Conservation (phyloP, 1,284 basidiomycete species). For the Melampsora abietis-canadensis region DNA sequence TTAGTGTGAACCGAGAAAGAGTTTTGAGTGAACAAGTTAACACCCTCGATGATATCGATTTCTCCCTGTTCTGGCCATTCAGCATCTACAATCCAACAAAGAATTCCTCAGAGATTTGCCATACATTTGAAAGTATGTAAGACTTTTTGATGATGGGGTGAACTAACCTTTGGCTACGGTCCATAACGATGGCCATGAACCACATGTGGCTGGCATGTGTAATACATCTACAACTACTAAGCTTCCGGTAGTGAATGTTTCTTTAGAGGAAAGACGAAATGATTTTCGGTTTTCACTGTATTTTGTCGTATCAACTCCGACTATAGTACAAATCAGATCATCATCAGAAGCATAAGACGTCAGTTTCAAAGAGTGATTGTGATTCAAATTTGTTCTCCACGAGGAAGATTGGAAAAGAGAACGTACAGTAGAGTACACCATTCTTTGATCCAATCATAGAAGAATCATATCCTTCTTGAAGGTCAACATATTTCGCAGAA, state of each 20-base stretch:
- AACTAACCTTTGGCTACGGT: constrained; percentile 55
- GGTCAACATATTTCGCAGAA: not conserved
- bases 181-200: constrained; percentile 73
- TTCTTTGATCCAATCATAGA: not conserved
- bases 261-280: not conserved
- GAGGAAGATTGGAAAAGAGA: not conserved
- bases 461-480: not conserved
- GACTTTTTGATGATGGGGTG: not conserved
- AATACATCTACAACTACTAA: not conserved
- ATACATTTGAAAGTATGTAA: not conserved
- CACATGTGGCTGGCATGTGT: constrained; percentile 70
- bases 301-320: not conserved
- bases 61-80: constrained; percentile 69
- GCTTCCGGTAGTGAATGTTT: not conserved
- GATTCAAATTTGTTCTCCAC: too few relatives aligned
- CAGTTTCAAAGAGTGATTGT: too few relatives aligned
- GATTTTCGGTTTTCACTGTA: not conserved
- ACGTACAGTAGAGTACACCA: not conserved
- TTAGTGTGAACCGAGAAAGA: not conserved
- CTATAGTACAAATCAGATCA: not conserved
- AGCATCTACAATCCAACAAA: constrained; percentile 46
- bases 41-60: constrained; percentile 70
- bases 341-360: too few relatives aligned
- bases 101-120: not conserved
- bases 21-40: constrained; percentile 56